These are phyloP conservation scores for Fusarium clavum DNA, from an alignment of 2,329 filamentous ascomycete species.

Conservation along the genomic window DNA sequence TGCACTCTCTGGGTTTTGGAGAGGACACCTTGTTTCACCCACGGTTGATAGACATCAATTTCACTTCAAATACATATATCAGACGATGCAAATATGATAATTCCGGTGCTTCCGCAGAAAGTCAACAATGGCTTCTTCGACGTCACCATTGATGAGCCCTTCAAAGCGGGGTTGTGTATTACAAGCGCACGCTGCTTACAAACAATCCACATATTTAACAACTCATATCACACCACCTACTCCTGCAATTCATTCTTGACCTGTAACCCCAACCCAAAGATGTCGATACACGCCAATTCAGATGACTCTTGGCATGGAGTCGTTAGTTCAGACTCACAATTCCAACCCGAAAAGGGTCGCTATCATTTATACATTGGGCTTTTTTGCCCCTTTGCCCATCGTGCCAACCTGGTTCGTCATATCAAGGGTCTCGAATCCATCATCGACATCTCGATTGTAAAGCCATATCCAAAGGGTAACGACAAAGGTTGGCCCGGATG, in stretches of 20 bases:
- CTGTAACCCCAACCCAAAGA: background rate
- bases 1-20: background rate
- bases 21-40: background rate
- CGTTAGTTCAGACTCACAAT: conserved; percentile 50
- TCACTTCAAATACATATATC: background rate
- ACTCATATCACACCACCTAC: background rate
- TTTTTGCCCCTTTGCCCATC: conserved; percentile 75
- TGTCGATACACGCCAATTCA: conserved; percentile 36
- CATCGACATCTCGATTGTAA: conserved; percentile 71
- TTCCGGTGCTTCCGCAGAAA: background rate
- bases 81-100: background rate
- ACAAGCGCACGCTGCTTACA: background rate
- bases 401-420: conserved; percentile 76
- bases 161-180: background rate
- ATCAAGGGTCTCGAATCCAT: conserved; percentile 79
- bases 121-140: background rate
- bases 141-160: background rate
- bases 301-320: conserved; percentile 46
- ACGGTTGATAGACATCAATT: background rate
- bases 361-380: conserved; percentile 72
- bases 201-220: background rate
- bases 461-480: conserved; percentile 74
- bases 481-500: conserved; percentile 72
- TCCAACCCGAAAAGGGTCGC: conserved; percentile 67
- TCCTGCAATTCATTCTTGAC: background rate